These are phyloP conservation scores for Hypomyces rosellus DNA, from an alignment of 2,329 filamentous ascomycete genomes.

Conservation along the genomic window DNA sequence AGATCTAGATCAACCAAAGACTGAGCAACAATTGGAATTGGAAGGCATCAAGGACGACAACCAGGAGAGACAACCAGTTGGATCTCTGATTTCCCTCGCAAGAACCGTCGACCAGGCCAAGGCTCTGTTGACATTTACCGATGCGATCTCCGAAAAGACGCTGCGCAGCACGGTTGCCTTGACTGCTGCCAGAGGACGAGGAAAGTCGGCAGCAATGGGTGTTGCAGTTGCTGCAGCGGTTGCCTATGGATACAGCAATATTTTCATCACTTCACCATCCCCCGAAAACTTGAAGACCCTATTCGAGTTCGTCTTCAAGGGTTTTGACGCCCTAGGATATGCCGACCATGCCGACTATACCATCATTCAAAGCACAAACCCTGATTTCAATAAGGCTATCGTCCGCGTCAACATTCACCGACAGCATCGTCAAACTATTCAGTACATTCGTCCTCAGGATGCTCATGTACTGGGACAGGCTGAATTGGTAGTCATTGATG, in stretches of 20 bases:
- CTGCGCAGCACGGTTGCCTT: slow-evolving; percentile 87
- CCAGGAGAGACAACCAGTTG: slow-evolving; percentile 78
- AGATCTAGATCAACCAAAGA: slow-evolving; percentile 66
- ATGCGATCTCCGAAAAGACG: slow-evolving; percentile 94
- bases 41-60: slow-evolving; percentile 82
- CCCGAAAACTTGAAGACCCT: slow-evolving; percentile 98
- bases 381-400: slow-evolving; percentile 98
- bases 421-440: slow-evolving; percentile 93
- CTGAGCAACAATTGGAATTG: slow-evolving; percentile 67
- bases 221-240: slow-evolving; percentile 91
- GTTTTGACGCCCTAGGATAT: slow-evolving; percentile 90
- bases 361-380: slow-evolving; percentile 96
- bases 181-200: slow-evolving; percentile 88
- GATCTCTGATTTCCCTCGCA: slow-evolving; percentile 75
- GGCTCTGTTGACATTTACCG: slow-evolving; percentile 91
- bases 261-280: slow-evolving; percentile 96
- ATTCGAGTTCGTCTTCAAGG: slow-evolving; percentile 98
- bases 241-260: slow-evolving; percentile 96
- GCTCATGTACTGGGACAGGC: slow-evolving; percentile 92
- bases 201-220: slow-evolving; percentile 93
- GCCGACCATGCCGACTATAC: slow-evolving; percentile 95
- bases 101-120: slow-evolving; percentile 94
- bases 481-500: slow-evolving; percentile 92
- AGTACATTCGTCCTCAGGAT: slow-evolving; percentile 96
- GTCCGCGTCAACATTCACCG: slow-evolving; percentile 94